Evolutionary conservation across 352 stramenopile species (phyloP).

Genomic region (Globisporangium barbulae): DNA sequence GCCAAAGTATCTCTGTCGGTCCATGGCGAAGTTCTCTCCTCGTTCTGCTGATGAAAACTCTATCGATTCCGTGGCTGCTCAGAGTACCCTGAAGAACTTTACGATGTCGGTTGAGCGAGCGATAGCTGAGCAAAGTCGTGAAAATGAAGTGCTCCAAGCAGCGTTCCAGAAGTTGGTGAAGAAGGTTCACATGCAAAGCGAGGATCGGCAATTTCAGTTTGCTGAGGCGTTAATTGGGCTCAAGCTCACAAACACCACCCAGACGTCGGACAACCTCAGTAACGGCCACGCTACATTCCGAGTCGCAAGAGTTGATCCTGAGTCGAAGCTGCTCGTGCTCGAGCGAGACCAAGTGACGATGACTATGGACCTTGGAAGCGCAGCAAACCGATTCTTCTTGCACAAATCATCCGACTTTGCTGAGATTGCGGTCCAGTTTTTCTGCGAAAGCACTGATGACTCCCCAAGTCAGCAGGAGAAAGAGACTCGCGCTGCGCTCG

Average conservation of each 20-base stretch:
- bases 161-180: conserved; percentile 37
- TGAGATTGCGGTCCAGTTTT: conserved; percentile 15
- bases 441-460: background rate
- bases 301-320: conserved; percentile 5
- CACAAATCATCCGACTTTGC: conserved; percentile 3
- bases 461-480: conserved; percentile 6
- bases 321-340: conserved; percentile 4
- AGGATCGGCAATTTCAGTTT: conserved; percentile 8
- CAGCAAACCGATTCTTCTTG: conserved; percentile 12
- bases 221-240: conserved; percentile 12
- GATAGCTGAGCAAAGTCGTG: conserved; percentile 19
- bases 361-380: background rate
- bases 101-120: conserved; percentile 24
- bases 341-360: background rate
- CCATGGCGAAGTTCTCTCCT: conserved; percentile 25
- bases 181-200: conserved; percentile 15
- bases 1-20: conserved; percentile 70
- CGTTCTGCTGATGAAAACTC: background rate
- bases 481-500: conserved; percentile 13
- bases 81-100: conserved; percentile 13
- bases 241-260: conserved; percentile 3
- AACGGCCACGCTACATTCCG: background rate
- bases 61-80: background rate
- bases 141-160: conserved; percentile 22
- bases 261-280: background rate